phyloP scores from a whole-genome alignment of 1,284 basidiomycete species.

The Pseudozyma tsukubaensis region DNA sequence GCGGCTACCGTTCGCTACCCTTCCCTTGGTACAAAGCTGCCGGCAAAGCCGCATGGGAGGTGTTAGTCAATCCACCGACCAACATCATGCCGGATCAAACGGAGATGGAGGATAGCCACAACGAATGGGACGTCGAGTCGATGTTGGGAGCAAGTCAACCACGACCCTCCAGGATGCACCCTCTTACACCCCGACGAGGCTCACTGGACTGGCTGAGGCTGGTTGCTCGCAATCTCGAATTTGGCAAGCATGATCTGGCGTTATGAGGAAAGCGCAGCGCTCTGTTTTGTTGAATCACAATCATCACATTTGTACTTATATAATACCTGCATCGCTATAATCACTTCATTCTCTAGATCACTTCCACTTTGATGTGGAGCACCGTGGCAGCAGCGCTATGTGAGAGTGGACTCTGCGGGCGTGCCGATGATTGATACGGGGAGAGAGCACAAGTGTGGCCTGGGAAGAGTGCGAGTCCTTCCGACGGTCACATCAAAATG shows the following conservation, averaged over 20 bases:
- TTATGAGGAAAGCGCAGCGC: conserved; percentile 10
- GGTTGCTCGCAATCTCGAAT: conserved; percentile 37
- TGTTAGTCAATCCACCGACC: conserved; percentile 27
- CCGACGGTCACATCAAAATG: too few relatives aligned
- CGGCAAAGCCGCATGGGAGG: conserved; percentile 35
- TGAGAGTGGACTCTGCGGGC: not conserved
- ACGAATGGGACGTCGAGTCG: conserved; percentile 44
- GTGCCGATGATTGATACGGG: too few relatives aligned
- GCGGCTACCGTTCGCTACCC: conserved; percentile 34
- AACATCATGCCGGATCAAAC: conserved; percentile 16
- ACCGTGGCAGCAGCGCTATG: not conserved
- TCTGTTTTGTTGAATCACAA: not conserved
- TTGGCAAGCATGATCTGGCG: conserved; percentile 26
- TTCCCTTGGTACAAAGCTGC: conserved; percentile 17
- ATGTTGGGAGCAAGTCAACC: conserved; percentile 31
- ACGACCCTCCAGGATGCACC: conserved; percentile 24
- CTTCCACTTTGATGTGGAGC: not conserved
- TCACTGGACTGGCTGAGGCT: conserved; percentile 40
- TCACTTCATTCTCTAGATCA: conserved; percentile 2
- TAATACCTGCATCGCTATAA: not conserved
- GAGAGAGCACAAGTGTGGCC: too few relatives aligned
- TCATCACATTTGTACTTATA: conserved; percentile 14
- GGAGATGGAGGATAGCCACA: conserved; percentile 20
- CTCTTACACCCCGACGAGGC: conserved; percentile 26
- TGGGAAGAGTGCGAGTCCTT: too few relatives aligned